A percentile compares a stretch with the other conserved stretches of the same genome.
Evolutionary conservation across 805 yeast genomes (phyloP).

Genomic region (Dipodascus albidus): DNA sequence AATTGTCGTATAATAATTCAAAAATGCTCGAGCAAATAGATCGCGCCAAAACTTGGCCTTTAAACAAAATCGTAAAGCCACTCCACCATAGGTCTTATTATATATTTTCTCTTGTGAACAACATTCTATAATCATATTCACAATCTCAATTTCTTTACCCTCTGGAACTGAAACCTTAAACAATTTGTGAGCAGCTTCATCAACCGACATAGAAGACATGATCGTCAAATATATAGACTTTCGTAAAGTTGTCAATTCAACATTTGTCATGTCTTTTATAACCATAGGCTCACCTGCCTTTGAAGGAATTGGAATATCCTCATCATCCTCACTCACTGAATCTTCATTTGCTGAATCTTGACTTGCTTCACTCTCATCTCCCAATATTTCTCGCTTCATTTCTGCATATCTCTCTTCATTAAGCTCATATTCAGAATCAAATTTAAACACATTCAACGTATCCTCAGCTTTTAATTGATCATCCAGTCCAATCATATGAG

Average conservation of each 20-base stretch:
- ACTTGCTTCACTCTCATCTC: conserved; percentile 23
- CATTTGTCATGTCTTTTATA: conserved; percentile 59
- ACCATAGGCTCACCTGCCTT: conserved; percentile 11
- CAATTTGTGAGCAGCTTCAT: conserved; percentile 86
- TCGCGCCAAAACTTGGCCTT: conserved; percentile 44
- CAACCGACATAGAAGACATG: conserved; percentile 83
- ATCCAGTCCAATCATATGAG: conserved; percentile 45
- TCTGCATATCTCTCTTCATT: conserved; percentile 38
- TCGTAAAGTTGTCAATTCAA: conserved; percentile 51
- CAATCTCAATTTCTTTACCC: conserved; percentile 33
- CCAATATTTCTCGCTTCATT: conserved; percentile 35
- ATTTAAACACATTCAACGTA: conserved; percentile 37
- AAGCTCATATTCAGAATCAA: conserved; percentile 39
- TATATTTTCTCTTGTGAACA: conserved; percentile 81
- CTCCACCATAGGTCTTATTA: conserved; percentile 71
- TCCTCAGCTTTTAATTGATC: conserved; percentile 38
- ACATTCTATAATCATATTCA: conserved; percentile 65
- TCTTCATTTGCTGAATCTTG: conserved; percentile 10
- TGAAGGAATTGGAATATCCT: not conserved
- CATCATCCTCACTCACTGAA: not conserved
- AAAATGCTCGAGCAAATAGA: conserved; percentile 43
- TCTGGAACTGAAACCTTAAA: conserved; percentile 34
- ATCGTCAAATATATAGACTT: conserved; percentile 70
- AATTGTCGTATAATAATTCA: conserved; percentile 41
- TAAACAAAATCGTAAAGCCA: conserved; percentile 53